Conservation (phyloP, 23 red algal genomes). For the Cyanidioschyzon merolae region DNA sequence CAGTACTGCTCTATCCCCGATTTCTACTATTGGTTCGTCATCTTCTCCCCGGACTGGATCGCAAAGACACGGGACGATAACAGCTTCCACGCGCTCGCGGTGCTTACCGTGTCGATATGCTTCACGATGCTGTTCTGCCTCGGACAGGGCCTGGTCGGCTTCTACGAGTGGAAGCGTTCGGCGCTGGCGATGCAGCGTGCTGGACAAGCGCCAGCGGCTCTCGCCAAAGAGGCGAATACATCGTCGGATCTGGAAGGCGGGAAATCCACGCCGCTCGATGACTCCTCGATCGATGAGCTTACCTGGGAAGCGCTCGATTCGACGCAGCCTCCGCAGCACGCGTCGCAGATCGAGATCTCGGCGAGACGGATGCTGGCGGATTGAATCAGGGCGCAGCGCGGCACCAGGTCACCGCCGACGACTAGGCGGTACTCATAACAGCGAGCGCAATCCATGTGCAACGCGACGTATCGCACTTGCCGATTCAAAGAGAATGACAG, state of each 20-base stretch:
- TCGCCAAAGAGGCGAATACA: background rate
- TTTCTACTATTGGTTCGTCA: slow-evolving; percentile 69
- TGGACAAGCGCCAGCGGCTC: background rate
- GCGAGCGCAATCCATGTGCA: background rate
- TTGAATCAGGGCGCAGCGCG: background rate
- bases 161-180: background rate
- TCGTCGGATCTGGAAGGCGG: background rate
- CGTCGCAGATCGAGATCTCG: background rate
- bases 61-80: background rate
- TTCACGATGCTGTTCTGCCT: background rate
- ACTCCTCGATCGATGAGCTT: background rate
- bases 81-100: background rate
- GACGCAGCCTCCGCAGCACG: background rate
- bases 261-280: background rate
- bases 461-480: background rate
- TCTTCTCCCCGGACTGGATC: slow-evolving; percentile 37
- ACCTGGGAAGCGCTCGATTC: background rate
- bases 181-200: background rate
- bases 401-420: too few relatives aligned
- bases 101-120: background rate
- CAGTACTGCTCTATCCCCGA: slow-evolving; percentile 13
- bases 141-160: background rate
- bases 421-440: background rate
- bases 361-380: background rate
- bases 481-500: too few relatives aligned